Evolutionary conservation across 164 flowering plant genomes (phyloP).

Genomic region (Dillenia turbinata): DNA sequence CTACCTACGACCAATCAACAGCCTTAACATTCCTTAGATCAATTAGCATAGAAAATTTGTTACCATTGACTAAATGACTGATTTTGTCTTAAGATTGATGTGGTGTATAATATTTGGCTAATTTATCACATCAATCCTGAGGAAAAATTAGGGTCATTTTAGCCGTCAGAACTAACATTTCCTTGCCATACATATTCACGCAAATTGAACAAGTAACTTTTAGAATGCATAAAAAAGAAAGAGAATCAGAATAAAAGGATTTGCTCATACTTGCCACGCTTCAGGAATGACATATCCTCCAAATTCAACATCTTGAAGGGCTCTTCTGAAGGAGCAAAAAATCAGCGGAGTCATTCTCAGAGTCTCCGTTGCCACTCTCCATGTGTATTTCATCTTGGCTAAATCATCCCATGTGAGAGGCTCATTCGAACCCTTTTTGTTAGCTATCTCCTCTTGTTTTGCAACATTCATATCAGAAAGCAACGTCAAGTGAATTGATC

Average conservation of each 20-base stretch:
- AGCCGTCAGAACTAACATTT: no score
- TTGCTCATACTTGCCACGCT: conserved; percentile 57
- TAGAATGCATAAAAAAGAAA: no score
- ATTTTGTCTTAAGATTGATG: no score
- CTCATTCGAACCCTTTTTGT: conserved; percentile 26
- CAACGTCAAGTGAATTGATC: not conserved
- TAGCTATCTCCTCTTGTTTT: conserved; percentile 40
- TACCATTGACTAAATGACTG: no score
- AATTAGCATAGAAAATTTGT: no score
- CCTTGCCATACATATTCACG: no score
- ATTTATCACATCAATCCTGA: no score
- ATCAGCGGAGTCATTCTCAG: conserved; percentile 44
- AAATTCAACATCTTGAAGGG: conserved; percentile 44
- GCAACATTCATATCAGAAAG: not conserved
- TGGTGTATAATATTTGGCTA: no score
- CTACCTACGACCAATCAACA: no score
- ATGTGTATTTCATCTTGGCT: conserved; percentile 66
- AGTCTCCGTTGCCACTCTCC: conserved; percentile 62
- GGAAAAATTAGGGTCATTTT: no score
- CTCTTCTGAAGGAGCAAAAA: conserved; percentile 52
- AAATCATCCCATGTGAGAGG: conserved; percentile 72
- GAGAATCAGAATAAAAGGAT: not conserved
- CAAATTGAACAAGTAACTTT: no score
- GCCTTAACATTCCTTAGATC: no score
- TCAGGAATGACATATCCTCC: conserved; percentile 64